Evolutionary conservation across 78 protist species (phyloP), one percentile per base, ranked within the genome.

Genomic region (Dictyostelium brefeldianum): DNA sequence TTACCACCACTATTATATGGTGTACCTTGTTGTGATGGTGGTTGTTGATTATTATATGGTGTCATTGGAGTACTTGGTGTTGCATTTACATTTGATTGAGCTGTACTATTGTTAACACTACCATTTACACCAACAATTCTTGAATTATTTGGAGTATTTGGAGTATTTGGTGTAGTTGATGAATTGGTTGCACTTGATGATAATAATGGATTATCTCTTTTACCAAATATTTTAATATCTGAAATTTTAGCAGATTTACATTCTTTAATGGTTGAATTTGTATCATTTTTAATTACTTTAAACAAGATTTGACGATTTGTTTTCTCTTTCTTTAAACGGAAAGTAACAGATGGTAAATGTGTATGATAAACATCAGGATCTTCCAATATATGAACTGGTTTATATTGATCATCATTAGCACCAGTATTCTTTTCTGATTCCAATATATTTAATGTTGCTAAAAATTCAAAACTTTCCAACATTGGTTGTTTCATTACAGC

Each of bases 331-430:
- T 64, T 87, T 3, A 87, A 46, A 27, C 93, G 50, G 59, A 87
- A 87, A 12, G 93, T 87, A 9, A 87, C 93, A 0, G 85, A 64
- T 3, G 92, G 92, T 54, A 78, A 20, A n/a, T 22, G 20, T 18
- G 47, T 74, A 27, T 47, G 46, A 5, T 70, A 62, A 14, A 41
- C 73, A 64, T 87, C 78, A 6, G 85, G 62, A 31, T 87, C 93
- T 18, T 87, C 93, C 15, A 87, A 57, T 31, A 87, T 65, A 36
- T 87, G 93, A 15, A 87, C 93, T 27, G 93, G 93, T 65, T 87
- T 87, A 73, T 57, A 87, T 14, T 18, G 18, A 54, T 74, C 62
- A 14, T 71, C 71, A 46, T 47, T n/a, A 1, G 71, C 14, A 46
- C 41, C 36, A 5, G 22, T 22, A 29, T 22, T 47, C 41, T 77